Conservation (phyloP, 495 filamentous ascomycete genomes). For the Podospora fimiseda region DNA sequence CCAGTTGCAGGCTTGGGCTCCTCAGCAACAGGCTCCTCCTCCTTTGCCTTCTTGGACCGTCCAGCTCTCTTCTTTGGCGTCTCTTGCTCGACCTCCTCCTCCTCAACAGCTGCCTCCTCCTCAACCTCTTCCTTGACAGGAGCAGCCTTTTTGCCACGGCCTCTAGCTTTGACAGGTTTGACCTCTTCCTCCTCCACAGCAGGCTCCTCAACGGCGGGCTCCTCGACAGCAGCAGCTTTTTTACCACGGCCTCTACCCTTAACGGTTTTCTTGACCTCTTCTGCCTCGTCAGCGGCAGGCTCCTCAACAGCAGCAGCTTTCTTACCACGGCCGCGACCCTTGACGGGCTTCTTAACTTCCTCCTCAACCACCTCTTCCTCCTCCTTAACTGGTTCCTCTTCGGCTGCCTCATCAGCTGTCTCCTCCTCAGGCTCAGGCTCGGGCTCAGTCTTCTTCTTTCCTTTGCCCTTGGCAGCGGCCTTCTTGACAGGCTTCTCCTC, state of each 20-base stretch:
- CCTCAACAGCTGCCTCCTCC: not conserved
- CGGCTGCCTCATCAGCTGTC: constrained; percentile 27
- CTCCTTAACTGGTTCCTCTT: constrained; percentile 17
- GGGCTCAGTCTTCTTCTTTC: constrained; percentile 22
- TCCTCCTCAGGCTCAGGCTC: constrained; percentile 25
- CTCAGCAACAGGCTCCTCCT: constrained; percentile 16
- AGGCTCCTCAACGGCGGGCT: constrained; percentile 25
- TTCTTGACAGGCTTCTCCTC: constrained; percentile 18
- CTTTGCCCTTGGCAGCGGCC: constrained; percentile 15
- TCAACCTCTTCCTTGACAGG: constrained; percentile 19
- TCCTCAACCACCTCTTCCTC: constrained; percentile 27
- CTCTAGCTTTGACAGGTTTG: constrained; percentile 5
- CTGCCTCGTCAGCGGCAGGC: constrained; percentile 21
- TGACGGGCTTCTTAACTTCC: constrained; percentile 22
- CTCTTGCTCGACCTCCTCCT: constrained; percentile 3
- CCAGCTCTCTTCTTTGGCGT: constrained; percentile 14
- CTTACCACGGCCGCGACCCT: not conserved
- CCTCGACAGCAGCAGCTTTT: constrained; percentile 8
- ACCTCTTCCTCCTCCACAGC: constrained; percentile 27
- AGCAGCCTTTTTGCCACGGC: constrained; percentile 22
- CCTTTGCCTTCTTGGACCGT: constrained; percentile 15
- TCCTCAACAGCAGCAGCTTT: constrained; percentile 7
- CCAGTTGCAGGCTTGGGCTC: constrained; percentile 15
- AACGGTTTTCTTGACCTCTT: constrained; percentile 19
- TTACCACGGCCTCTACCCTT: constrained; percentile 15